A percentile compares a stretch with the other conserved stretches of the same genome.
These are phyloP conservation scores for Dryadomyces sulphureus DNA, from an alignment of 2,329 filamentous ascomycete species.

Conservation along the genomic window DNA sequence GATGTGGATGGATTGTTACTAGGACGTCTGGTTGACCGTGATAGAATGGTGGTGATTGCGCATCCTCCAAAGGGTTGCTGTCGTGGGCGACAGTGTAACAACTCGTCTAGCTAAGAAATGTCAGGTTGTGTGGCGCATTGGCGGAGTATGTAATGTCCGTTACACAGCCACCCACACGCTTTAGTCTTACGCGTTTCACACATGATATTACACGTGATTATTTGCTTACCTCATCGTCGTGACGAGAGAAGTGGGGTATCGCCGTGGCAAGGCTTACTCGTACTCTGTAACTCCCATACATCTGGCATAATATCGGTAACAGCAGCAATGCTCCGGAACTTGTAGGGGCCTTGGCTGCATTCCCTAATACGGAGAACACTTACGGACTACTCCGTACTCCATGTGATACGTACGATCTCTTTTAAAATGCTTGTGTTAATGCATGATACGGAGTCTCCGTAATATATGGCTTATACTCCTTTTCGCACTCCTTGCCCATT, in stretches of 20 bases:
- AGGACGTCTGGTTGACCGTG: neutral
- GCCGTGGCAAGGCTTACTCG: neutral
- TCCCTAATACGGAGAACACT: too few species aligned
- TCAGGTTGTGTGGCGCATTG: conserved; percentile 2
- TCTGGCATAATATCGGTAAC: too few species aligned
- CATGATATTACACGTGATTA: conserved; percentile 1
- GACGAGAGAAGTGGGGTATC: neutral
- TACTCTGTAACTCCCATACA: too few species aligned
- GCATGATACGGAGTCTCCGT: too few species aligned
- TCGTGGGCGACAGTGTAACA: neutral
- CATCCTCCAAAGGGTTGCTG: neutral
- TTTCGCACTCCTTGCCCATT: too few species aligned
- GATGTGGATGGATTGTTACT: neutral
- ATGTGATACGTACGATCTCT: too few species aligned
- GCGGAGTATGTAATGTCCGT: neutral
- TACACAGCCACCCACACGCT: conserved; percentile 6
- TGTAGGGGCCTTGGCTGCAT: too few species aligned
- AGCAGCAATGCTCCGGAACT: too few species aligned
- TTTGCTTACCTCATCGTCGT: neutral
- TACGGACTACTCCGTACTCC: too few species aligned
- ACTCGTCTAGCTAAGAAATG: neutral
- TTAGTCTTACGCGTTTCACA: neutral
- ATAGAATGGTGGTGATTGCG: neutral
- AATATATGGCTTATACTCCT: too few species aligned
- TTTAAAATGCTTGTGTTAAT: too few species aligned